phyloP scores from a whole-genome alignment of 352 stramenopile species.

The Globisporangium cederbergense region DNA sequence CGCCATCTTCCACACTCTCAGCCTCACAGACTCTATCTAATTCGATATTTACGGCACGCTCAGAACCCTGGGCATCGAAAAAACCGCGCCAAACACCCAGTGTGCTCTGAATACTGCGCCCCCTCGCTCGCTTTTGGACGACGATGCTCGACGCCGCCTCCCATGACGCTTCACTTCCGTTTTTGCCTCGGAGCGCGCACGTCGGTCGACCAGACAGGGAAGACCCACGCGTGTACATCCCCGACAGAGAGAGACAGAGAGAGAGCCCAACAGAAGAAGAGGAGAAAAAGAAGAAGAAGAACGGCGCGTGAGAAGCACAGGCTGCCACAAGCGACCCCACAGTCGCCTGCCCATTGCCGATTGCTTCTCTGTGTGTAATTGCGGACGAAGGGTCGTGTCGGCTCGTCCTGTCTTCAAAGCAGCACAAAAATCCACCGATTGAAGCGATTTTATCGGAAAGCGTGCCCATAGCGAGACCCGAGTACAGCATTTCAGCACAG shows the following conservation, averaged over 20 bases:
- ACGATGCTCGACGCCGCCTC: conserved; percentile 5
- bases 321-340: neutral
- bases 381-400: too few relatives aligned
- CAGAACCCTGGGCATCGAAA: conserved; percentile 2
- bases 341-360: neutral
- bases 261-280: neutral
- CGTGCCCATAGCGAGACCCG: neutral
- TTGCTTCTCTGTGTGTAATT: too few relatives aligned
- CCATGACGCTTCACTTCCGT: conserved; percentile 17
- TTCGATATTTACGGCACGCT: neutral
- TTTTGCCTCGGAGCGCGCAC: conserved; percentile 13
- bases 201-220: neutral
- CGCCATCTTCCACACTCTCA: neutral
- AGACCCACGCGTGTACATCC: neutral
- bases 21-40: neutral
- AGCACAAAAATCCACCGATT: too few relatives aligned
- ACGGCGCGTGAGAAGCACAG: neutral
- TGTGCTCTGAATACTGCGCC: neutral
- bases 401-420: too few relatives aligned
- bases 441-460: too few relatives aligned
- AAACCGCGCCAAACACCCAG: conserved; percentile 13
- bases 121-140: conserved; percentile 6
- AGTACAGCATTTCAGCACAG: neutral
- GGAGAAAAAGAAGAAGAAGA: neutral
- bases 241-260: neutral